These are phyloP conservation scores for Lolium multiflorum DNA, from an alignment of 176 grass and related monocot species.

Conservation along the genomic window DNA sequence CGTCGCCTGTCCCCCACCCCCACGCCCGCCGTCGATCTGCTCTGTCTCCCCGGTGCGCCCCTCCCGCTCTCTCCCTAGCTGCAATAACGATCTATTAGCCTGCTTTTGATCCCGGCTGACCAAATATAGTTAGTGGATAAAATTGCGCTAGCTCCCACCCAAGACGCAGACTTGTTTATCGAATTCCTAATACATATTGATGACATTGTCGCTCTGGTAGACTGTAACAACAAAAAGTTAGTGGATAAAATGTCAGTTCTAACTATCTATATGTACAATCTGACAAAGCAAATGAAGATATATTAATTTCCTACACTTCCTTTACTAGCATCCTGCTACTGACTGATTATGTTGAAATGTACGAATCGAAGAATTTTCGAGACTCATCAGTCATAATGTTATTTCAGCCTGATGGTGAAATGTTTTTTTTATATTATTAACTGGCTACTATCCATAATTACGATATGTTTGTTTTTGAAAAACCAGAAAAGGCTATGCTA, in stretches of 20 bases:
- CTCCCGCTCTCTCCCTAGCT: no score
- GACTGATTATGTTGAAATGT: background rate
- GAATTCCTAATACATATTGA: background rate
- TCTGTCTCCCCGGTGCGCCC: no score
- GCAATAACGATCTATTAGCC: no score
- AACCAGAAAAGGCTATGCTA: background rate
- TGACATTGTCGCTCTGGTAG: background rate
- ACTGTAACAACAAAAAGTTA: background rate
- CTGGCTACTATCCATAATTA: background rate
- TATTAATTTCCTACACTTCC: no score
- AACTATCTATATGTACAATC: background rate
- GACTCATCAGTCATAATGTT: slow-evolving; percentile 14
- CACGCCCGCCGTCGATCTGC: no score
- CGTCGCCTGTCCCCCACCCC: no score
- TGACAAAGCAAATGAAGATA: no score
- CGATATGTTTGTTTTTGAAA: background rate
- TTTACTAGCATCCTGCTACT: background rate
- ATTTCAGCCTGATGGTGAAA: background rate
- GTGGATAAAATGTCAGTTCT: background rate
- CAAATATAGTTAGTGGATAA: no score
- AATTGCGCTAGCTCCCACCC: no score
- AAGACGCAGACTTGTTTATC: background rate
- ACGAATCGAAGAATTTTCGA: background rate
- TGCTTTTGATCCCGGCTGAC: no score
- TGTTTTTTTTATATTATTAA: background rate